Evolutionary conservation across 2,329 filamentous ascomycete species (phyloP), one percentile per base, ranked within the genome.

Genomic region (Septoria linicola): DNA sequence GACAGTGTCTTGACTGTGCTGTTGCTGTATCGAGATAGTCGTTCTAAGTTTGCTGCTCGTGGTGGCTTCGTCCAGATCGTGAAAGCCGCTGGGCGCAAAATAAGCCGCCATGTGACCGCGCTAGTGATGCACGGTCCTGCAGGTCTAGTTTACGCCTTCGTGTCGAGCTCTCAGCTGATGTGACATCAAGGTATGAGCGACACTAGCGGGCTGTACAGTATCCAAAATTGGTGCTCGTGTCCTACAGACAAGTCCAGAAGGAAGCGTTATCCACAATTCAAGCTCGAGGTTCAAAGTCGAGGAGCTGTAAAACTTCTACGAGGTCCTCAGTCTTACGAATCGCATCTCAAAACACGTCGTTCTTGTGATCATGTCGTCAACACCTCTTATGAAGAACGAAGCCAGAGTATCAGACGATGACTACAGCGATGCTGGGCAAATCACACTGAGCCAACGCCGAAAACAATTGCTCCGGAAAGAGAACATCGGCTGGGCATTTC

Each of bases 361-460:
- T 14, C 11, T n/a, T 32, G 31, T 6, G 30, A 35, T 41, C 13
- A 55, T 55, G 52, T 49, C 52, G n/a, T 49, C 48, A 13, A 40
- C 40, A 35, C 52, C 52, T 34, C 16, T 55, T 11, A 37, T 55
- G 42, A 51, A 51, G 41, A 42, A 37, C 35, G 52, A 51, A 19
- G 36, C 36, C 27, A 16, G 45, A 10, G 11, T 31, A 10, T 51
- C 52, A 7, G 54, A 55, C 36, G 52, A 49, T 21, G 54, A 51
- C 6, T 52, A 53, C 40, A 53, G 55, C 35, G 51, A 51, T 13
- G 31, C 42, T 41, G 57, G 53, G n/a, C 49, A 57, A 17, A 41
- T 48, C 1, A n/a, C 27, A 6, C 27, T 40, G 11, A 37, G 16
- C 10, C 36, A 30, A 7, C 31, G 37, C 20, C 37, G 27, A 37